phyloP scores from a whole-genome alignment of 2,329 filamentous ascomycete genomes.

The Fusarium pseudoanthophilum region DNA sequence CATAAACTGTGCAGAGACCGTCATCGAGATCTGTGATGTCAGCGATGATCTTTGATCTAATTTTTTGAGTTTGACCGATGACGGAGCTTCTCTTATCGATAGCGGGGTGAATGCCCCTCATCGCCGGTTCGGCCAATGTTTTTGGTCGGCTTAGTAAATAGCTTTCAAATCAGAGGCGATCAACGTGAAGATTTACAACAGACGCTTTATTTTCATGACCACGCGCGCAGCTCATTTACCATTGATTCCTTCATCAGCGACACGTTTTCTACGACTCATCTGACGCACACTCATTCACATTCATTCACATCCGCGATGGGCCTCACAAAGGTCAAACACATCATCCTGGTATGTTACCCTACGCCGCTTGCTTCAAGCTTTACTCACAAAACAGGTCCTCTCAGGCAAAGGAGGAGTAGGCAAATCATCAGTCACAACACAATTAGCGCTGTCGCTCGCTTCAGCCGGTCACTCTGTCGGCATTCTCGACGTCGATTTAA shows the following conservation, averaged over 20 bases:
- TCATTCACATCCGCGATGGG: constrained; percentile 43
- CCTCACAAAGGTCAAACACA: constrained; percentile 73
- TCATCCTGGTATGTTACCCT: constrained; percentile 71
- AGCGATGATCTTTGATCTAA: background rate
- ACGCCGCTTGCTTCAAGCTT: background rate
- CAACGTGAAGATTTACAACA: background rate
- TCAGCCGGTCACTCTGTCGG: constrained; percentile 89
- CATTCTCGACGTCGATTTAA: constrained; percentile 95
- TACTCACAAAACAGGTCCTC: constrained; percentile 66
- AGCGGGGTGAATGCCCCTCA: constrained; percentile 33
- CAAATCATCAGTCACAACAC: constrained; percentile 97
- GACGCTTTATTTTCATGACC: background rate
- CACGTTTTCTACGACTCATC: background rate
- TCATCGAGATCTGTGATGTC: background rate
- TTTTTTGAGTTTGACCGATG: constrained; percentile 11
- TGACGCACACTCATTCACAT: background rate
- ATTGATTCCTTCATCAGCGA: rapidly evolving
- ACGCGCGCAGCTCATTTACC: background rate
- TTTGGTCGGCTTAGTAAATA: constrained; percentile 41
- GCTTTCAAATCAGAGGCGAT: constrained; percentile 44
- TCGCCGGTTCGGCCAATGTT: constrained; percentile 32
- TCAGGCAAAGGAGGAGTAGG: constrained; percentile 98
- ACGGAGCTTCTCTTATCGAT: constrained; percentile 10
- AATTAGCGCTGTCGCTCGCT: constrained; percentile 89
- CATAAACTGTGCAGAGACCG: background rate